A percentile compares a stretch with the other conserved stretches of the same genome.
Evolutionary conservation across 2,329 filamentous ascomycete genomes (phyloP).

Genomic region (Arthrobotrys sphaeroides): DNA sequence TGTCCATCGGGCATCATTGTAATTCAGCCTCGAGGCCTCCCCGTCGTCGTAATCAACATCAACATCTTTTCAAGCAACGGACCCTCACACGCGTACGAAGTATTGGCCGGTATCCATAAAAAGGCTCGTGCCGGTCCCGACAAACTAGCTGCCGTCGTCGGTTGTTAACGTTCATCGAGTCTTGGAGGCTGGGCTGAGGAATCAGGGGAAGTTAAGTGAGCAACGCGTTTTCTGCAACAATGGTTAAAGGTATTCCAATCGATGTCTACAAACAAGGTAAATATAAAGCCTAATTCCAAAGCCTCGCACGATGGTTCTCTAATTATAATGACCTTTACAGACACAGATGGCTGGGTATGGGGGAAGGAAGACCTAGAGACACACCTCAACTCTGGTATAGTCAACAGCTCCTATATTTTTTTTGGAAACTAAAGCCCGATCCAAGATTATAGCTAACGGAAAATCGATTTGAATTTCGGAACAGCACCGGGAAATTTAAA

Average conservation of each 20-base stretch:
- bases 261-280: not conserved
- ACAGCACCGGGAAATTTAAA: not conserved
- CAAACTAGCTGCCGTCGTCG: not conserved
- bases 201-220: not conserved
- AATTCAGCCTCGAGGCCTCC: not conserved
- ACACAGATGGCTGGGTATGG: not conserved
- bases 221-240: constrained; percentile 8
- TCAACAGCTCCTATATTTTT: too few relatives aligned
- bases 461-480: not conserved
- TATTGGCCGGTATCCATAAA: not conserved
- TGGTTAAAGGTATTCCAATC: not conserved
- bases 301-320: not conserved
- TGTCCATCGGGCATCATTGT: not conserved
- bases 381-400: not conserved
- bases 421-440: too few relatives aligned
- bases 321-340: not conserved
- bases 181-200: not conserved
- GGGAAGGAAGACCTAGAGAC: not conserved
- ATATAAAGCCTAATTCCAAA: not conserved
- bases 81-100: too few relatives aligned
- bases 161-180: not conserved
- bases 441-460: not conserved
- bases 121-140: not conserved
- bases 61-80: not conserved
- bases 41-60: not conserved